phyloP scores from a whole-genome alignment of 2,329 filamentous ascomycete genomes.

The Colletotrichum cordylinicola region DNA sequence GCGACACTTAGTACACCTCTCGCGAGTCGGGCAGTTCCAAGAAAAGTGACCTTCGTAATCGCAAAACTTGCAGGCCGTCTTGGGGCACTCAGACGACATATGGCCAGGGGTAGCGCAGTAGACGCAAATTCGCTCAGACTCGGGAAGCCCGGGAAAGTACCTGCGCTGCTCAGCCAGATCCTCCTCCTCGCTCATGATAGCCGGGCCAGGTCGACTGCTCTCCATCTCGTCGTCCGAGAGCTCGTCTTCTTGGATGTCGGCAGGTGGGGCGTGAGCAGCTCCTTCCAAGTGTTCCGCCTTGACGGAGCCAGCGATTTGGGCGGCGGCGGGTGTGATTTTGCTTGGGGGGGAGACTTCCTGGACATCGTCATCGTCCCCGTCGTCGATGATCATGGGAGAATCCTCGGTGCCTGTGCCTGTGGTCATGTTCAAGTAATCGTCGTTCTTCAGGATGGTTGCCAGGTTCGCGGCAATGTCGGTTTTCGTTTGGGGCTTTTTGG shows the following conservation, averaged over 20 bases:
- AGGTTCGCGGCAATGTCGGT: slow-evolving; percentile 8
- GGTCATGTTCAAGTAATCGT: background rate
- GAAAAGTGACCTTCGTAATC: slow-evolving; percentile 49
- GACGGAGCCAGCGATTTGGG: background rate
- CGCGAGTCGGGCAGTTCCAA: slow-evolving; percentile 54
- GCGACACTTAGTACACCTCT: slow-evolving; percentile 64
- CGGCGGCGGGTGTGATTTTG: background rate
- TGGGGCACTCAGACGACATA: slow-evolving; percentile 47
- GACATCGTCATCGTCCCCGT: slow-evolving; percentile 7
- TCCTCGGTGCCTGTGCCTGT: background rate
- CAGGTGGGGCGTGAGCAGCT: background rate
- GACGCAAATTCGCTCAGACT: slow-evolving; percentile 52
- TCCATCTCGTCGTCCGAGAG: background rate
- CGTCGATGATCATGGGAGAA: slow-evolving; percentile 8
- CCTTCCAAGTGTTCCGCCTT: background rate
- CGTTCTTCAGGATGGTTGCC: slow-evolving; percentile 6
- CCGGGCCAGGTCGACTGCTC: background rate
- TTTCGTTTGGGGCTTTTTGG: slow-evolving; percentile 1
- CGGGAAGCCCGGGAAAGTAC: slow-evolving; percentile 58
- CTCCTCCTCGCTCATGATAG: slow-evolving; percentile 27
- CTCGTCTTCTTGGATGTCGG: background rate
- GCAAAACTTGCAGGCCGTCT: slow-evolving; percentile 55
- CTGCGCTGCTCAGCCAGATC: slow-evolving; percentile 44
- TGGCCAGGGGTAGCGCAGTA: slow-evolving; percentile 58
- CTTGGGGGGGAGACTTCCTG: background rate